Evolutionary conservation across 1,284 basidiomycete species (phyloP).

Genomic region (Cutaneotrichosporon cutaneum): DNA sequence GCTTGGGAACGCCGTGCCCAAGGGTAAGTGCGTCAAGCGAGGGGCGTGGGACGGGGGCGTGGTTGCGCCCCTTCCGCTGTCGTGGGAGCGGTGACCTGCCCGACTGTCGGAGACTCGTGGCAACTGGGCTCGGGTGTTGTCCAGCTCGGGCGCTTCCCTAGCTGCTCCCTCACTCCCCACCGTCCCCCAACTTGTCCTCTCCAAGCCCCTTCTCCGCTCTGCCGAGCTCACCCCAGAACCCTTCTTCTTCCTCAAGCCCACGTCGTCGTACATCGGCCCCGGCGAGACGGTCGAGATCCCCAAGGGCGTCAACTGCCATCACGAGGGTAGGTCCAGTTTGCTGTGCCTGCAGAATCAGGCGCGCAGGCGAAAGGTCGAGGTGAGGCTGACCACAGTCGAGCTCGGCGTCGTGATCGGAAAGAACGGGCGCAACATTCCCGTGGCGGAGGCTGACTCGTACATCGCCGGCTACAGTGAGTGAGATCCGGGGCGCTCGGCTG

Average conservation of each 20-base stretch:
- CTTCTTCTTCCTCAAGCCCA: constrained; percentile 98
- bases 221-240: constrained; percentile 66
- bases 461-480: constrained; percentile 84
- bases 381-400: constrained; percentile 70
- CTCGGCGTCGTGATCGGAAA: constrained; percentile 94
- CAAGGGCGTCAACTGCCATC: constrained; percentile 75
- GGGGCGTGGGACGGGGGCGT: background rate
- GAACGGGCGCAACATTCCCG: constrained; percentile 74
- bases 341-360: too few relatives aligned
- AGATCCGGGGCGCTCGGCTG: too few relatives aligned
- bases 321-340: constrained; percentile 72
- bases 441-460: constrained; percentile 68
- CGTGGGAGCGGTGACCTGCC: background rate
- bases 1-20: constrained; percentile 82
- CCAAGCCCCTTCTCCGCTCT: too few relatives aligned
- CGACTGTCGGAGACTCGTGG: too few relatives aligned
- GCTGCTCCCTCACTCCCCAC: background rate
- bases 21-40: constrained; percentile 43
- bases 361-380: too few relatives aligned
- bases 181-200: background rate
- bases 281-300: constrained; percentile 81
- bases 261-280: constrained; percentile 77
- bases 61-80: background rate
- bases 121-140: too few relatives aligned
- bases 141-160: too few relatives aligned